Percentiles rank a stretch among this genome's conserved stretches.
Conservation (phyloP, 2,329 filamentous ascomycete genomes). For the Plenodomus biglobosus region DNA sequence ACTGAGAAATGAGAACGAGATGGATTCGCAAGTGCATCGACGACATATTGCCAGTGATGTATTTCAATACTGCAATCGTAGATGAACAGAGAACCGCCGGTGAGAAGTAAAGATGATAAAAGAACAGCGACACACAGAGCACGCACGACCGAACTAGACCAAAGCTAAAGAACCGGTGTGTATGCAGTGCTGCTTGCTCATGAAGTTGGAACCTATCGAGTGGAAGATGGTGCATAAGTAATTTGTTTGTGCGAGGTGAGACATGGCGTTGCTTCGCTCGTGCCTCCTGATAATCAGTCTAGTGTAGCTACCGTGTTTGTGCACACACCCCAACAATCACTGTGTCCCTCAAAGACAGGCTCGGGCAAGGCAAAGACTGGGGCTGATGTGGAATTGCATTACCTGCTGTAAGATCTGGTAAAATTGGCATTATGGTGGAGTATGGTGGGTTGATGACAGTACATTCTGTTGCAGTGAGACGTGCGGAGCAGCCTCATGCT, state of each 20-base stretch:
- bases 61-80: no score
- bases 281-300: background rate
- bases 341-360: background rate
- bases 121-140: no score
- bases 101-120: no score
- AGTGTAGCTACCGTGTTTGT: slow-evolving; percentile 1
- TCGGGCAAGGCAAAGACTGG: background rate
- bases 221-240: background rate
- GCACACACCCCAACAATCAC: background rate
- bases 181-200: no score
- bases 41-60: no score
- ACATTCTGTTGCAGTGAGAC: background rate
- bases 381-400: background rate
- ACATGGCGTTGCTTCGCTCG: slow-evolving; percentile 1
- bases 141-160: no score
- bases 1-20: background rate
- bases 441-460: background rate
- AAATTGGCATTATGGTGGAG: background rate
- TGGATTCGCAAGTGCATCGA: no score
- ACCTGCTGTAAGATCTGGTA: background rate
- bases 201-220: background rate
- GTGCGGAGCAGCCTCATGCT: slow-evolving; percentile 13
- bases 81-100: no score
- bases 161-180: no score
- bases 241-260: slow-evolving; percentile 1